These are phyloP conservation scores for Fusarium subglutinans DNA, from an alignment of 2,329 filamentous ascomycete species.

Conservation along the genomic window DNA sequence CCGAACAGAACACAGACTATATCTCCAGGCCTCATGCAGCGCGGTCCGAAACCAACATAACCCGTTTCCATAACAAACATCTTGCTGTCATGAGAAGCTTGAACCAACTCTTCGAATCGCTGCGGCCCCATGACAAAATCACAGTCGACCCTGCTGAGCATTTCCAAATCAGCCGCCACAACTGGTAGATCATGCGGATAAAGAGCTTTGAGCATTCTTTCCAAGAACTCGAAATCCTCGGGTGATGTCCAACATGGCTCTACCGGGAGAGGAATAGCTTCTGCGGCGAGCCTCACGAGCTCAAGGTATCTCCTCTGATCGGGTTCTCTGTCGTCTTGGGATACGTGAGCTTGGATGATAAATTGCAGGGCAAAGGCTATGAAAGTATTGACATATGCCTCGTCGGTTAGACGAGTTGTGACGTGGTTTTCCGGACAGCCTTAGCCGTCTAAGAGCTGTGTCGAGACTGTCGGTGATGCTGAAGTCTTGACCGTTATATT, in stretches of 20 bases:
- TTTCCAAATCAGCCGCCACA: neutral
- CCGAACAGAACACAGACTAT: neutral
- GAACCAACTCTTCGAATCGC: accelerated
- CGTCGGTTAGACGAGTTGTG: neutral
- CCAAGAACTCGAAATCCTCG: neutral
- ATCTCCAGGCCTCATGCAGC: neutral
- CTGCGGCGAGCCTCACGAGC: neutral
- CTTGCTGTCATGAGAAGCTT: accelerated
- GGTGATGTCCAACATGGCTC: neutral
- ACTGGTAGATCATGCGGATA: neutral
- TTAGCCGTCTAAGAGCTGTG: neutral
- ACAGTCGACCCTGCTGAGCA: neutral
- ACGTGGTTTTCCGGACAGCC: accelerated
- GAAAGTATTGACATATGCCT: neutral
- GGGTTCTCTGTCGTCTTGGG: neutral
- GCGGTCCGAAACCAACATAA: neutral
- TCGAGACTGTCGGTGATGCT: neutral
- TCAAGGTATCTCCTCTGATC: neutral
- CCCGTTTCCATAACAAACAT: neutral
- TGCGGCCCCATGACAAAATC: neutral
- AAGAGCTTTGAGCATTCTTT: neutral
- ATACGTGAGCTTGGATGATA: accelerated
- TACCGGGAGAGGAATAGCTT: accelerated
- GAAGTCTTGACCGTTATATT: neutral
- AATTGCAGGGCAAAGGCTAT: accelerated